A percentile compares a stretch with the other conserved stretches of the same genome.
phyloP scores from a whole-genome alignment of 768 basidiomycete species.

The Lactarius sp. region DNA sequence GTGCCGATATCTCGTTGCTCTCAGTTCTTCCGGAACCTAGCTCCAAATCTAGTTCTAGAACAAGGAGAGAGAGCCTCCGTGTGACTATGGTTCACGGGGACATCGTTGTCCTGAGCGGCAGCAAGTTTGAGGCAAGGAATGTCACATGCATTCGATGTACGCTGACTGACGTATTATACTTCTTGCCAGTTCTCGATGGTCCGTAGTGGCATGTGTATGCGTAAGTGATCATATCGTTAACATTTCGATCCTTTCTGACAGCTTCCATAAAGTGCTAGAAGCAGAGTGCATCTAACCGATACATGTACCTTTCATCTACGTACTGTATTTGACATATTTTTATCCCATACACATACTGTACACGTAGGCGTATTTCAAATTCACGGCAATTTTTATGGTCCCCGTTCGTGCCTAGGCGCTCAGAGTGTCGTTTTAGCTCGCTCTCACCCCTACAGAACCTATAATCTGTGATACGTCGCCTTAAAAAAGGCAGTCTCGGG shows the following conservation, averaged over 20 bases:
- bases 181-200: constrained; percentile 5
- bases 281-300: constrained; percentile 12
- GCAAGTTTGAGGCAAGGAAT: constrained; percentile 13
- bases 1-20: constrained; percentile 19
- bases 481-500: not conserved
- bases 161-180: not conserved
- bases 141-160: not conserved
- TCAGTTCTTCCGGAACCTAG: not conserved
- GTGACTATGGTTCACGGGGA: constrained; percentile 26
- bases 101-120: constrained; percentile 12
- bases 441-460: not conserved
- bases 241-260: not conserved
- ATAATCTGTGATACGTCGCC: not conserved
- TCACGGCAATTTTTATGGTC: not conserved
- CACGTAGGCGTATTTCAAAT: not conserved
- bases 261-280: constrained; percentile 16
- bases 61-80: constrained; percentile 18
- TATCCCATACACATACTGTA: not conserved
- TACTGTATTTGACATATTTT: constrained; percentile 3
- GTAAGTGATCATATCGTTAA: constrained; percentile 7
- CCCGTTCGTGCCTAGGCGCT: not conserved
- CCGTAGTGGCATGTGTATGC: constrained; percentile 22
- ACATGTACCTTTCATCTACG: not conserved
- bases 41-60: not conserved
- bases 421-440: not conserved